Evolutionary conservation across 2,329 filamentous ascomycete genomes (phyloP).

Genomic region (Cadophora sp.): DNA sequence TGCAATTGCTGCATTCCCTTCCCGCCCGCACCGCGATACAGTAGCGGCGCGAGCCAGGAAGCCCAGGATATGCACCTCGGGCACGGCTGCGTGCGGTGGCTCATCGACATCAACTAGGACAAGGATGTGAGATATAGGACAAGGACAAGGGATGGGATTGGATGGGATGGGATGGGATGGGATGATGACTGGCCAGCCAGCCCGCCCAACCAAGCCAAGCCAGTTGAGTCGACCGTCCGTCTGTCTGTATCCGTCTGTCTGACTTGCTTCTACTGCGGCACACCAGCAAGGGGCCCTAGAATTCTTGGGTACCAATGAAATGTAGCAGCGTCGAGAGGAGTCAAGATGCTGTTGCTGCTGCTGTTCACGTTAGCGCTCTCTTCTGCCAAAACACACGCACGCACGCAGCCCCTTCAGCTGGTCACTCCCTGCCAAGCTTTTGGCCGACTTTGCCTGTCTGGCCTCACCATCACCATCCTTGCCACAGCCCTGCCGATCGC

Average conservation of each 20-base stretch:
- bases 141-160: not conserved
- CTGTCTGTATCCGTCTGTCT: not conserved
- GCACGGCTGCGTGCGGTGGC: constrained; percentile 17
- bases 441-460: constrained; percentile 7
- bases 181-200: not conserved
- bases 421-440: constrained; percentile 25
- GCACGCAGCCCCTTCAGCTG: constrained; percentile 33
- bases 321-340: not conserved
- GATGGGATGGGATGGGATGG: too few species aligned
- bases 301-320: not conserved
- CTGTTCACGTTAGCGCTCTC: not conserved
- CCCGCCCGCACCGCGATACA: constrained; percentile 38
- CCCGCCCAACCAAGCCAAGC: too few species aligned
- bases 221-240: too few species aligned
- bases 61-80: constrained; percentile 33
- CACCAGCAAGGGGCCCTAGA: not conserved
- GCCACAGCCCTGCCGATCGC: constrained; percentile 2
- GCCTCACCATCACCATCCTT: constrained; percentile 7
- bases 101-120: not conserved
- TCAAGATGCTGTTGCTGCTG: not conserved
- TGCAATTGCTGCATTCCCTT: constrained; percentile 38
- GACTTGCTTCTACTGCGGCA: not conserved
- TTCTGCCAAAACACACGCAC: not conserved
- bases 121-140: not conserved
- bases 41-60: constrained; percentile 38